Evolutionary conservation across 2,329 filamentous ascomycete species (phyloP).

Genomic region (Verticillium isaacii): DNA sequence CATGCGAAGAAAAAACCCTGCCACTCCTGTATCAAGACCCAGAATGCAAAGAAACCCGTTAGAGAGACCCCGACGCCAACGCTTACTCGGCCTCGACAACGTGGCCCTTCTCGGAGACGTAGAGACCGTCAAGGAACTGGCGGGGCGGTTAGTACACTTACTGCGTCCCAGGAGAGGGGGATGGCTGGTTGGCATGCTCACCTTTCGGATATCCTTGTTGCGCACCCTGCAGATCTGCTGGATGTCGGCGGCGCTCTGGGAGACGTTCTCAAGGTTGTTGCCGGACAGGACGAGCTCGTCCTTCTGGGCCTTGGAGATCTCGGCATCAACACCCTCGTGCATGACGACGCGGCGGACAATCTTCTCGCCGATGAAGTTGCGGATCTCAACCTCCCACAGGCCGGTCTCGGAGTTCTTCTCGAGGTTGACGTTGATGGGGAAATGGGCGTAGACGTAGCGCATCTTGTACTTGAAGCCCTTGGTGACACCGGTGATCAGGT

Average conservation of each 20-base stretch:
- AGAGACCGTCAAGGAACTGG: constrained; percentile 99
- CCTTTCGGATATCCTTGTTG: constrained; percentile 99
- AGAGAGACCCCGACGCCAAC: constrained; percentile 9
- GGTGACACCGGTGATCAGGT: constrained; percentile 97
- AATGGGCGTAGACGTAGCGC: constrained; percentile 99
- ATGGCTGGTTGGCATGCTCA: constrained; percentile 29
- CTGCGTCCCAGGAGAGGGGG: too few species aligned
- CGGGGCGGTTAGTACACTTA: not conserved
- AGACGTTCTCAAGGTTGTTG: constrained; percentile 96
- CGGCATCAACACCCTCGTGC: constrained; percentile 85
- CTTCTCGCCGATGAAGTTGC: constrained; percentile 99
- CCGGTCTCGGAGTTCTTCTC: constrained; percentile 93
- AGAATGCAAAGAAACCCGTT: constrained; percentile 48
- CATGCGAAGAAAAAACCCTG: constrained; percentile 57
- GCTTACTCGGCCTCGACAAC: constrained; percentile 65
- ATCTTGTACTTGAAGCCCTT: constrained; percentile 99
- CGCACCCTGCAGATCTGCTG: constrained; percentile 99
- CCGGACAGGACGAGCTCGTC: constrained; percentile 91
- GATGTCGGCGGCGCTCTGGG: constrained; percentile 97
- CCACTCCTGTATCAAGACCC: constrained; percentile 51
- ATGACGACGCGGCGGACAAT: constrained; percentile 89
- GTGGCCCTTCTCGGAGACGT: constrained; percentile 99
- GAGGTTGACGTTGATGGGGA: constrained; percentile 99
- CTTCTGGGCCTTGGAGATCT: constrained; percentile 89
- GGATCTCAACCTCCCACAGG: constrained; percentile 90